Evolutionary conservation across 1,284 basidiomycete species (phyloP).

Genomic region (Hemileia vastatrix): DNA sequence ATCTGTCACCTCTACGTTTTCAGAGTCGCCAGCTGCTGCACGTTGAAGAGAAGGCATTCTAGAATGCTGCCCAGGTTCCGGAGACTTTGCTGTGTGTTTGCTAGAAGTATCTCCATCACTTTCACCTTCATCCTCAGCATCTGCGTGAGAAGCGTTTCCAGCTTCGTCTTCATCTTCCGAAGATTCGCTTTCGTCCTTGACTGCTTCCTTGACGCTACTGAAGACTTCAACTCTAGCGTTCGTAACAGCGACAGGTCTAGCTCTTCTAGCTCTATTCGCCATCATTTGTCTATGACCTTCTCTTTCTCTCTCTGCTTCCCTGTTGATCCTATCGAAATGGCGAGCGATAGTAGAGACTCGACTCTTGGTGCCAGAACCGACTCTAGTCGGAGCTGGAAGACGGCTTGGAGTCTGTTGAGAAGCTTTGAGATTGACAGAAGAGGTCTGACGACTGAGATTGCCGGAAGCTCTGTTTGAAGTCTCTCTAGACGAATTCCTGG

Average conservation of each 20-base stretch:
- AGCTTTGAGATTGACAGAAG: background rate
- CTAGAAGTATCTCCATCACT: constrained; percentile 1
- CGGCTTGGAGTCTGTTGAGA: background rate
- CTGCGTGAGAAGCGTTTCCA: constrained; percentile 14
- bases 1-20: background rate
- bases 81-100: background rate
- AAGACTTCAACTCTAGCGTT: constrained; percentile 82
- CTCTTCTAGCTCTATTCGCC: constrained; percentile 62
- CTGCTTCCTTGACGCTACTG: constrained; percentile 81
- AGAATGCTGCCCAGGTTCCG: constrained; percentile 11
- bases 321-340: constrained; percentile 49
- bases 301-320: constrained; percentile 50
- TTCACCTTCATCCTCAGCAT: constrained; percentile 6
- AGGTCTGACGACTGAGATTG: constrained; percentile 21
- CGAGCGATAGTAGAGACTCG: constrained; percentile 51
- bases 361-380: constrained; percentile 30
- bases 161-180: constrained; percentile 46
- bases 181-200: constrained; percentile 78
- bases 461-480: too few species aligned
- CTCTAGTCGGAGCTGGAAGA: background rate
- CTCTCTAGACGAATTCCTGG: background rate
- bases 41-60: constrained; percentile 19
- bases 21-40: background rate
- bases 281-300: constrained; percentile 48
- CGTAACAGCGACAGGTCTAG: constrained; percentile 79